phyloP scores from a whole-genome alignment of 441 rosid genomes.

The Cnidoscolus chayamansa region DNA sequence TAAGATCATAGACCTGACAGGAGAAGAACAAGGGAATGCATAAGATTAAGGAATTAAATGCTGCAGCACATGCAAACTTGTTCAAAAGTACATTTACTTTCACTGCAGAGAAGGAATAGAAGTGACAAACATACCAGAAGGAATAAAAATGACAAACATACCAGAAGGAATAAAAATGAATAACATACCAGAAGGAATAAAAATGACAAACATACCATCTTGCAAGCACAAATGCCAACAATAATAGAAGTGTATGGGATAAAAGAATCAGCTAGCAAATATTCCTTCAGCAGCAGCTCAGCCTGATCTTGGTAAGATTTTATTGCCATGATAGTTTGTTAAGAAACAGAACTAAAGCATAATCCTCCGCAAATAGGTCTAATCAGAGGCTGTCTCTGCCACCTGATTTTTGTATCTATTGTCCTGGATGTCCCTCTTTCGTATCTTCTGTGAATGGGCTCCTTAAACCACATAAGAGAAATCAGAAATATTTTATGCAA shows the following conservation, averaged over 20 bases:
- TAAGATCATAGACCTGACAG: conserved; percentile 41
- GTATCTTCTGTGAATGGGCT: neutral
- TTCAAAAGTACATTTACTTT: neutral
- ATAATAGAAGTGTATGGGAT: conserved; percentile 50
- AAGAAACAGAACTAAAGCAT: conserved; percentile 16
- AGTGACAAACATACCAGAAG: too few species aligned
- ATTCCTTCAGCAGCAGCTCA: conserved; percentile 46
- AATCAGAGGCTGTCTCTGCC: conserved; percentile 11
- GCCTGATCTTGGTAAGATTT: conserved; percentile 47
- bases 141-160: conserved; percentile 14
- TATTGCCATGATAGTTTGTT: conserved; percentile 26
- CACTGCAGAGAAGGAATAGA: neutral
- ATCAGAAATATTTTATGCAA: neutral
- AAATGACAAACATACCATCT: conserved; percentile 35
- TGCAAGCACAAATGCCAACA: conserved; percentile 47
- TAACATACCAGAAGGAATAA: neutral
- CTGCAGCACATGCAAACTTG: neutral
- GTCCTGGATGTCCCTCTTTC: neutral
- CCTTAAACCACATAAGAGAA: neutral
- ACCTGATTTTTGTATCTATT: conserved; percentile 4
- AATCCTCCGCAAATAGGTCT: conserved; percentile 18
- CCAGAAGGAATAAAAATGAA: conserved; percentile 23
- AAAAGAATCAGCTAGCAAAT: conserved; percentile 43
- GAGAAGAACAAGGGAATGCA: neutral
- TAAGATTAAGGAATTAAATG: conserved; percentile 1